phyloP scores from a whole-genome alignment of 2,329 filamentous ascomycete genomes.

The Keithomyces neogunnii region DNA sequence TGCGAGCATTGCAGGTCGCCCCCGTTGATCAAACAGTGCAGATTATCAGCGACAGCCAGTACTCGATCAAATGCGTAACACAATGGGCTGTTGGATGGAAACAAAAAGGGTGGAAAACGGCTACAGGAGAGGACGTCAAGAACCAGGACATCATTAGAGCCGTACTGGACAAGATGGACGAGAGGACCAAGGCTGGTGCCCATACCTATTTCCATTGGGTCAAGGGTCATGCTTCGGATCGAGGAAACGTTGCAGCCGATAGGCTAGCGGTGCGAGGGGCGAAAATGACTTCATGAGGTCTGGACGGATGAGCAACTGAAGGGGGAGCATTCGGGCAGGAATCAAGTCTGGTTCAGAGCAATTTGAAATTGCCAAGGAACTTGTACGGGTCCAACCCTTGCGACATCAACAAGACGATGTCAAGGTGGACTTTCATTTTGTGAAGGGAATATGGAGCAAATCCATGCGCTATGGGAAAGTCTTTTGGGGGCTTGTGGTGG shows the following conservation, averaged over 20 bases:
- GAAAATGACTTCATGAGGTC: conserved; percentile 14
- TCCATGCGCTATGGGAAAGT: background rate
- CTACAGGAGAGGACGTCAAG: conserved; percentile 62
- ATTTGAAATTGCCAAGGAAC: background rate
- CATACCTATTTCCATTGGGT: conserved; percentile 76
- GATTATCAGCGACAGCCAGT: conserved; percentile 84
- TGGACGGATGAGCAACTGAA: background rate
- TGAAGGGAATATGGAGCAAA: background rate
- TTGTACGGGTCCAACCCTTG: background rate
- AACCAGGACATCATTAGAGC: conserved; percentile 78
- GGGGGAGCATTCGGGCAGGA: background rate
- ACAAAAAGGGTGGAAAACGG: conserved; percentile 68
- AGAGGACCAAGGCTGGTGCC: conserved; percentile 51
- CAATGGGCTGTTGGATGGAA: conserved; percentile 77
- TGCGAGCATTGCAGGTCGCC: conserved; percentile 71
- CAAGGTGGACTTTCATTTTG: background rate
- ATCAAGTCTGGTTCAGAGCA: background rate
- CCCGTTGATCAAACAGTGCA: conserved; percentile 59
- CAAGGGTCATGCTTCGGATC: conserved; percentile 69
- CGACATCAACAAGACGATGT: background rate
- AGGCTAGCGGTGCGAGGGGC: conserved; percentile 53
- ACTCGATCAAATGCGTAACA: conserved; percentile 82
- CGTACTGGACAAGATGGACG: conserved; percentile 62
- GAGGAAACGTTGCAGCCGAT: conserved; percentile 77
- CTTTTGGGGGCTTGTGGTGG: background rate